Evolutionary conservation across 768 basidiomycete genomes (phyloP), one percentile per base, ranked within the genome.

Genomic region (Tricholomella constricta): DNA sequence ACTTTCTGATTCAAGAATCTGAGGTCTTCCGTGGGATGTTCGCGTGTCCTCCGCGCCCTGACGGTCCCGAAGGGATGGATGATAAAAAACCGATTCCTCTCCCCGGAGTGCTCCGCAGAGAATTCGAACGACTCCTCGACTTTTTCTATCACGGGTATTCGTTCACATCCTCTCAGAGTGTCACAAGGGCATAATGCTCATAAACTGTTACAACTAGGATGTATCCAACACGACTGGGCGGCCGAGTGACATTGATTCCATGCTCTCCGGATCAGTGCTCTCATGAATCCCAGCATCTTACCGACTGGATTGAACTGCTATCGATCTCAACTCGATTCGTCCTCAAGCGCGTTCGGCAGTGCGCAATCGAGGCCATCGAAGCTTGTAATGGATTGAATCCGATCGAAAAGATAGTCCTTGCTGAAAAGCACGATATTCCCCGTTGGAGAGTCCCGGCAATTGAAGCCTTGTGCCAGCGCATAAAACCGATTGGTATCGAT

Each of bases 91-190:
- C 74, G 0, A 75, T 75, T 51, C 57, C 66, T 9, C 68, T 83
- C 3, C 71, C 78, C 7, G 75, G 75, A 11, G 67, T 78, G 32
- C 64, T 61, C 34, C 64, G 71, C 6, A 63, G 69, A 35, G 80
- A 81, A 53, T 84, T 84, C 56, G 71, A 75, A 43, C 72, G 75
- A 6, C 73, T 83, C 47, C 72, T 84, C 2, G 74, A 75, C 66
- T 68, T 83, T 1, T 74, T 84, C 32, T 84, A 83, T 19, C 25
- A 44, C 9, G 42, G 44, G 27, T 55, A 78, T 79, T n/a, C n/a
- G 27, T 11, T 11, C 12, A 37, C 8, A 25, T 25, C 14, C 12
- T 22, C 12, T 1, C 5, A 1, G 31, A 3, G 10, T 14, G 9
- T 10, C 22, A 12, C 15, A 1, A 42, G 9, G 3, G 9, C 3